Conservation (phyloP, 768 basidiomycete genomes). For the Lactarius psammicola region DNA sequence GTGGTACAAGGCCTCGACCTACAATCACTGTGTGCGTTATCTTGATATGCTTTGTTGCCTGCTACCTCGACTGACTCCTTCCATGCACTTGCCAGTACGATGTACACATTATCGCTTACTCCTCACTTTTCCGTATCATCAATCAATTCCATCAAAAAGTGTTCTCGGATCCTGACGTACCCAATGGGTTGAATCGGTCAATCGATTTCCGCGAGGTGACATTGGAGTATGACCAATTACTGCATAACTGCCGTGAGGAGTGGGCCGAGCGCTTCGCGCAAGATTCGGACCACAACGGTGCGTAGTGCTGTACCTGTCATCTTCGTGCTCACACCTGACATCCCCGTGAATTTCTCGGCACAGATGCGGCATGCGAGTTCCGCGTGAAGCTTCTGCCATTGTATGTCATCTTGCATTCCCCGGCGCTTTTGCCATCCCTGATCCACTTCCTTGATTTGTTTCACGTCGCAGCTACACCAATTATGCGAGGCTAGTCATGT, state of each 20-base stretch:
- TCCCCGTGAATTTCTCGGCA: neutral
- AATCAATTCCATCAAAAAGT: constrained; percentile 26
- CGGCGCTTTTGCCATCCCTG: neutral
- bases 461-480: constrained; percentile 20
- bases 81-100: constrained; percentile 13
- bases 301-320: neutral
- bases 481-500: constrained; percentile 41
- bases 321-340: neutral
- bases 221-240: constrained; percentile 18
- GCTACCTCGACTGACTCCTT: neutral
- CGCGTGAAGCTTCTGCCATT: constrained; percentile 37
- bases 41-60: neutral
- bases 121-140: constrained; percentile 26
- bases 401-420: constrained; percentile 34
- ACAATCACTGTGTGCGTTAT: constrained; percentile 24
- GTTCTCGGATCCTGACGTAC: constrained; percentile 26
- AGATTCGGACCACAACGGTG: constrained; percentile 26
- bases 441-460: neutral
- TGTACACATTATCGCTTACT: constrained; percentile 27
- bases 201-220: constrained; percentile 29
- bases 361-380: constrained; percentile 26
- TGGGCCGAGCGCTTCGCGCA: constrained; percentile 24
- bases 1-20: constrained; percentile 27
- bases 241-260: constrained; percentile 23
- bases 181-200: constrained; percentile 22